phyloP scores from a whole-genome alignment of 208 protist genomes.

The Acanthamoeba culbertsoni region DNA sequence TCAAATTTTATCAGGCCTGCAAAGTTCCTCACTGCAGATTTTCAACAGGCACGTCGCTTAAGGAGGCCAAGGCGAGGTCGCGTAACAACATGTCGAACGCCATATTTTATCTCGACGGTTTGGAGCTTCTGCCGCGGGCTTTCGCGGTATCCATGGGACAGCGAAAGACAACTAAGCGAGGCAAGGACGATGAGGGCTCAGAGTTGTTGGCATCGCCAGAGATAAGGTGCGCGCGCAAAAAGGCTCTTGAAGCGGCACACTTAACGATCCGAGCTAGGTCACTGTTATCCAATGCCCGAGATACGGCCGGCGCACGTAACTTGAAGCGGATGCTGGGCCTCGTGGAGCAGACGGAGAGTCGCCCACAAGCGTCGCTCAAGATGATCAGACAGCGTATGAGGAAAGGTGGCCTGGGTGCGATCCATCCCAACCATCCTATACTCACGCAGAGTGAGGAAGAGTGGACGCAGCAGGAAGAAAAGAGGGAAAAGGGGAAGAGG shows the following conservation, averaged over 20 bases:
- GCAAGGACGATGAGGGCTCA: not conserved
- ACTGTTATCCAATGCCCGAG: not conserved
- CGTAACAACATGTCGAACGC: not conserved
- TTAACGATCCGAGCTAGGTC: not conserved
- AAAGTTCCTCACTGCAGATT: not conserved
- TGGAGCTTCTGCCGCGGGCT: not conserved
- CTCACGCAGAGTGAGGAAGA: not conserved
- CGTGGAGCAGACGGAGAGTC: not conserved
- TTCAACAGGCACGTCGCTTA: not conserved
- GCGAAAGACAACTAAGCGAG: not conserved
- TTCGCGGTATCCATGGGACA: not conserved
- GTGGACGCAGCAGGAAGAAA: not conserved
- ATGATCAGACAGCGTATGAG: not conserved
- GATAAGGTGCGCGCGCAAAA: not conserved
- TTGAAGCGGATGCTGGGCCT: constrained; percentile 4
- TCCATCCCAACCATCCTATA: constrained; percentile 9
- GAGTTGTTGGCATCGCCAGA: not conserved
- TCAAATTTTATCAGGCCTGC: no score
- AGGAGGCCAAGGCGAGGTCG: not conserved
- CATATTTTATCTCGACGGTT: not conserved
- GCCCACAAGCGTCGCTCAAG: not conserved
- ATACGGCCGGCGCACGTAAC: not conserved
- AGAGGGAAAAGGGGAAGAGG: not conserved
- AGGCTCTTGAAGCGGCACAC: no score
- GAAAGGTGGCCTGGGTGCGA: not conserved